These are phyloP conservation scores for Tolypocladium guangdongense DNA, from an alignment of 2,329 filamentous ascomycete genomes.

Conservation along the genomic window DNA sequence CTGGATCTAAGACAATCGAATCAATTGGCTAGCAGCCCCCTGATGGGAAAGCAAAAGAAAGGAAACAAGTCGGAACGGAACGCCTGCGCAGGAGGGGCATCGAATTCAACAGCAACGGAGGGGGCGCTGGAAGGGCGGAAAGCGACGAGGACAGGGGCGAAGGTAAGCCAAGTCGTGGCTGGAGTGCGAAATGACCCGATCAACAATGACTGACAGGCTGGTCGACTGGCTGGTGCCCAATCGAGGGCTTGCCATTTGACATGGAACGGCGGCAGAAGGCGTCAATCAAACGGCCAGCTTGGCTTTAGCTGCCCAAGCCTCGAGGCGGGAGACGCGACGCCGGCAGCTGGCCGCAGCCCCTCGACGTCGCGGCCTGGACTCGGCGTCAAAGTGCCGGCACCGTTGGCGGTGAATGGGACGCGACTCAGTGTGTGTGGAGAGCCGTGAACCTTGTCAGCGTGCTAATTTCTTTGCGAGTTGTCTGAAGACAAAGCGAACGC, in stretches of 20 bases:
- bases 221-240: background rate
- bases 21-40: slow-evolving; percentile 2
- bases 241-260: background rate
- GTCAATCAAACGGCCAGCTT: background rate
- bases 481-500: background rate
- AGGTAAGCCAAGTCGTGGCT: background rate
- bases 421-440: background rate
- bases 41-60: background rate
- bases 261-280: background rate
- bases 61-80: background rate
- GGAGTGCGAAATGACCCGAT: background rate
- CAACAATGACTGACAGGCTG: background rate
- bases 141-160: background rate
- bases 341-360: background rate
- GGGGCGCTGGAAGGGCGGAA: background rate
- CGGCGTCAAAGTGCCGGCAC: no score
- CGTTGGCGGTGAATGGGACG: background rate
- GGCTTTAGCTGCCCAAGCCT: background rate
- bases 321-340: background rate
- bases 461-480: background rate
- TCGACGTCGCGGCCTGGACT: no score
- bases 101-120: background rate
- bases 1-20: slow-evolving; percentile 7
- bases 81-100: background rate
- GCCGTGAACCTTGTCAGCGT: background rate